phyloP scores from a whole-genome alignment of 768 basidiomycete genomes.

The Amanita molliuscula region DNA sequence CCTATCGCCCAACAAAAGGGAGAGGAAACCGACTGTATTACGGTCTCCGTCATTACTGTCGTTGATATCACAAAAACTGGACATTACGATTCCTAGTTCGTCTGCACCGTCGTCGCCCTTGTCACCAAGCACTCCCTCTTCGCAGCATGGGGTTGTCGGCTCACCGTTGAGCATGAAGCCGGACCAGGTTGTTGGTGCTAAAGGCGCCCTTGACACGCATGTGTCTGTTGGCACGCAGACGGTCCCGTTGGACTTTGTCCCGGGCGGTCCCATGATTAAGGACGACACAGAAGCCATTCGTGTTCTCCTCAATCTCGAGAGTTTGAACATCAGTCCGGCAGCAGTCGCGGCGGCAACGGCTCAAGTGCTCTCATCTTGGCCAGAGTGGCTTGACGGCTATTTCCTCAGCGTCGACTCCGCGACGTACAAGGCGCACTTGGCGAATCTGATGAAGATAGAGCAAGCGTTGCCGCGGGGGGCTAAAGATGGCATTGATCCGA shows the following conservation, averaged over 20 bases:
- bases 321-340: slow-evolving; percentile 9
- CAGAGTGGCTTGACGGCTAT: slow-evolving; percentile 28
- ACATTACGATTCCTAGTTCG: background rate
- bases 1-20: slow-evolving; percentile 7
- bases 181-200: background rate
- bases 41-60: slow-evolving; percentile 4
- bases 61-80: slow-evolving; percentile 1
- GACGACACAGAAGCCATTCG: slow-evolving; percentile 5
- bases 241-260: slow-evolving; percentile 10
- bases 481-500: slow-evolving; percentile 21
- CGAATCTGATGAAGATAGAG: slow-evolving; percentile 18
- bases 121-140: background rate
- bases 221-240: slow-evolving; percentile 21
- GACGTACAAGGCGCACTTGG: slow-evolving; percentile 18
- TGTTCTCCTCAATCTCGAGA: slow-evolving; percentile 7
- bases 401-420: slow-evolving; percentile 23
- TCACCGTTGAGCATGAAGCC: background rate
- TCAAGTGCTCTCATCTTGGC: slow-evolving; percentile 16
- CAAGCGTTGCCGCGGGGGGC: slow-evolving; percentile 17
- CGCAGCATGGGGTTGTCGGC: background rate
- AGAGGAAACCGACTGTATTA: slow-evolving; percentile 3
- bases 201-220: slow-evolving; percentile 10
- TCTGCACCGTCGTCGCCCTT: background rate
- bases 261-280: slow-evolving; percentile 2
- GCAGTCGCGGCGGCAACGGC: slow-evolving; percentile 6